Percentiles rank a stretch among this genome's conserved stretches.
Evolutionary conservation across 257 asterid genomes (phyloP).

Genomic region (Cordia subcordata): DNA sequence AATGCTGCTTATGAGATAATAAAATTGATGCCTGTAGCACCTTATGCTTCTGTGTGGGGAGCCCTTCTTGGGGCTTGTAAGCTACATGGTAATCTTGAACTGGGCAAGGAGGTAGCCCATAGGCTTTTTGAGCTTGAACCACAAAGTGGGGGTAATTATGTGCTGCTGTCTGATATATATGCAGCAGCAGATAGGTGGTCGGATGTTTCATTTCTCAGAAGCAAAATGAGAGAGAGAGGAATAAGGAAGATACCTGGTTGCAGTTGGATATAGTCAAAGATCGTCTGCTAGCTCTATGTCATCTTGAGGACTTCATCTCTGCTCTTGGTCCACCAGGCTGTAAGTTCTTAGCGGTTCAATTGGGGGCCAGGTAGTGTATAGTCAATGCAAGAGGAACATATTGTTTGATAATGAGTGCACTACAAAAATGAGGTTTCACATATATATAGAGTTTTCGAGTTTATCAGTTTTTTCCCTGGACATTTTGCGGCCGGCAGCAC

Average conservation of each 20-base stretch:
- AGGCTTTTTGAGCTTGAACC: constrained; percentile 71
- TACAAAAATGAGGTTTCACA: not conserved
- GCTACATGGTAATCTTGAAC: constrained; percentile 45
- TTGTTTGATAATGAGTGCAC: not conserved
- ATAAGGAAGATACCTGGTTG: constrained; percentile 55
- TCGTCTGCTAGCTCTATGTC: not conserved
- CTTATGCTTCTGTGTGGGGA: constrained; percentile 82
- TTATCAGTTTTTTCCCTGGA: too few relatives aligned
- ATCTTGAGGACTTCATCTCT: not conserved
- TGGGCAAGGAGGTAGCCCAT: constrained; percentile 49
- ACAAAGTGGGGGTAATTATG: constrained; percentile 51
- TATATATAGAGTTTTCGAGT: too few relatives aligned
- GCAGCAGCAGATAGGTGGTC: constrained; percentile 63
- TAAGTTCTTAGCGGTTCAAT: not conserved
- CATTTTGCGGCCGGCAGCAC: too few relatives aligned
- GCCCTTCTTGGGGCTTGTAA: constrained; percentile 75
- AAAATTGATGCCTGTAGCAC: constrained; percentile 45
- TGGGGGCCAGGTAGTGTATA: too few relatives aligned
- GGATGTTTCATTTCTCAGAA: constrained; percentile 49
- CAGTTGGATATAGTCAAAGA: constrained; percentile 29
- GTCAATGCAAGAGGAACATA: not conserved
- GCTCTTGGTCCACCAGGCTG: not conserved
- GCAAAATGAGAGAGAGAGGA: constrained; percentile 50
- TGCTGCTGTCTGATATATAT: constrained; percentile 64
- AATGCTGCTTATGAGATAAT: constrained; percentile 70